Percentiles rank a stretch among this genome's conserved stretches.
phyloP scores from a whole-genome alignment of 1,139 yeast genomes.

The Pichia sp. region DNA sequence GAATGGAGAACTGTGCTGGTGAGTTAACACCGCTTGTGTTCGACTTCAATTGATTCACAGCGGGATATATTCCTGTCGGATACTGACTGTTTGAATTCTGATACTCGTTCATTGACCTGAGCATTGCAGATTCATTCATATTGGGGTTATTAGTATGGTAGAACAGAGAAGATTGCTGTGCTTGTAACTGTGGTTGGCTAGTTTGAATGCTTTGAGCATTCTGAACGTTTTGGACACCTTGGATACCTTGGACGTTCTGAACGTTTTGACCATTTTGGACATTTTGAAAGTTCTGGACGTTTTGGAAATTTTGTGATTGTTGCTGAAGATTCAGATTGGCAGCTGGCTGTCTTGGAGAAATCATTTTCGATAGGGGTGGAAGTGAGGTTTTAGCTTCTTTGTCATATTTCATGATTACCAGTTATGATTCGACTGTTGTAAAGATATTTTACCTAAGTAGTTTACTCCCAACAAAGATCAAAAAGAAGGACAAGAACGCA shows the following conservation, averaged over 20 bases:
- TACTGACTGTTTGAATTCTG: neutral
- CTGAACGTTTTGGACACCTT: conserved; percentile 16
- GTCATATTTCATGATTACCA: conserved; percentile 5
- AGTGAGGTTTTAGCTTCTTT: conserved; percentile 25
- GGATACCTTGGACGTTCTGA: conserved; percentile 6
- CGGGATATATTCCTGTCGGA: conserved; percentile 7
- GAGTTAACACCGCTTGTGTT: conserved; percentile 8
- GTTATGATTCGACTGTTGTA: too few relatives aligned
- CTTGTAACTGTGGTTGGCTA: conserved; percentile 3
- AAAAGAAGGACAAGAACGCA: neutral
- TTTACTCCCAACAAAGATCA: neutral
- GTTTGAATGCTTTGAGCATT: conserved; percentile 2
- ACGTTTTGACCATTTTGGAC: neutral
- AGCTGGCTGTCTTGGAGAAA: conserved; percentile 23
- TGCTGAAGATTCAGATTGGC: conserved; percentile 4
- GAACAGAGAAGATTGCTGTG: conserved; percentile 13
- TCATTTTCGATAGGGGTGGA: conserved; percentile 28
- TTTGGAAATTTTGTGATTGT: too few relatives aligned
- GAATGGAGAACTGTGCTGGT: conserved; percentile 12
- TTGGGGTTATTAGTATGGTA: conserved; percentile 9
- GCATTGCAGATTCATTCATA: conserved; percentile 3
- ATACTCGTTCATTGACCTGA: conserved; percentile 13
- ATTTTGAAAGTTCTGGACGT: neutral
- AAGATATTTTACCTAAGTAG: too few relatives aligned
- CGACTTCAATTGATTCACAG: conserved; percentile 9